Evolutionary conservation across 2,329 filamentous ascomycete species (phyloP).

Genomic region (Aspergillus persii): DNA sequence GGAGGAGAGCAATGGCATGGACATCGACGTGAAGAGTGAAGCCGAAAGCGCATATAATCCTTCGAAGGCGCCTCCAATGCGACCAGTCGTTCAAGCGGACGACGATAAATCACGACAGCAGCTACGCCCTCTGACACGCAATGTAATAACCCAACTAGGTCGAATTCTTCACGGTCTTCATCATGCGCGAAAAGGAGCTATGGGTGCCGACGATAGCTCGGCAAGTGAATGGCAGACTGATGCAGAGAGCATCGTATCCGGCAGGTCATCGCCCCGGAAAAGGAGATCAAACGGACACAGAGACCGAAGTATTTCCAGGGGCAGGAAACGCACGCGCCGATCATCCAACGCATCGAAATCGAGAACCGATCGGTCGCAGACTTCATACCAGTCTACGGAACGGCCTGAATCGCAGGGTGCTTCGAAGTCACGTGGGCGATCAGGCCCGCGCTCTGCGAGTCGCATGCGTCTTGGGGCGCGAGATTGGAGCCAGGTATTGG

Average conservation of each 20-base stretch:
- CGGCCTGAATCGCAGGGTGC: neutral
- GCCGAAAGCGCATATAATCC: constrained; percentile 3
- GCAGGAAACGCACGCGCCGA: constrained; percentile 22
- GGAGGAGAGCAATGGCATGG: constrained; percentile 18
- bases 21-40: constrained; percentile 21
- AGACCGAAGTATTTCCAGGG: constrained; percentile 20
- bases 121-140: constrained; percentile 66
- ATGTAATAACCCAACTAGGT: constrained; percentile 69
- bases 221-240: constrained; percentile 29
- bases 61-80: constrained; percentile 13
- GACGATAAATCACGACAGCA: constrained; percentile 66
- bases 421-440: constrained; percentile 16
- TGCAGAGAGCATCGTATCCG: constrained; percentile 24
- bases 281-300: neutral
- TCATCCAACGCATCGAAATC: constrained; percentile 8
- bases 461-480: constrained; percentile 45
- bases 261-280: constrained; percentile 11
- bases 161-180: constrained; percentile 68
- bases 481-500: constrained; percentile 84
- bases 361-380: constrained; percentile 9
- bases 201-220: constrained; percentile 23
- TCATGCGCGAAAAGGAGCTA: constrained; percentile 58
- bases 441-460: constrained; percentile 10
- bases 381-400: constrained; percentile 5
- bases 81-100: constrained; percentile 63